A percentile compares a stretch with the other conserved stretches of the same genome.
Conservation (phyloP, 805 yeast genomes). For the Monosporozyma aerobia region DNA sequence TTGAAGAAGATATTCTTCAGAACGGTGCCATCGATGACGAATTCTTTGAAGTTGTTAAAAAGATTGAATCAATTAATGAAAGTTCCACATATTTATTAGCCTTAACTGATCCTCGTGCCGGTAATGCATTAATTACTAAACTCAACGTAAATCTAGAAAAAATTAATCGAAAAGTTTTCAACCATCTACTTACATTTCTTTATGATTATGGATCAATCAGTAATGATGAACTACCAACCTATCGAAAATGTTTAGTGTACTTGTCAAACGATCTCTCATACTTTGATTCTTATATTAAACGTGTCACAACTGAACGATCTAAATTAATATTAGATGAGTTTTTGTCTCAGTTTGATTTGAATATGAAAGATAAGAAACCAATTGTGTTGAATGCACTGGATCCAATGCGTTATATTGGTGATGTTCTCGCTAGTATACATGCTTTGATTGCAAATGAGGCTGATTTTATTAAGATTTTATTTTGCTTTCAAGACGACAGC, state of each 20-base stretch:
- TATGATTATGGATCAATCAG: conserved; percentile 20
- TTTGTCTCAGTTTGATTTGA: conserved; percentile 39
- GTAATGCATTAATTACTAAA: conserved; percentile 53
- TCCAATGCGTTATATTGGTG: conserved; percentile 76
- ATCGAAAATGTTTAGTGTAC: conserved; percentile 29
- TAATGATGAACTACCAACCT: conserved; percentile 12
- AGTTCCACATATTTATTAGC: conserved; percentile 65
- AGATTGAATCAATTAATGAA: conserved; percentile 54
- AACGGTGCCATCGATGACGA: conserved; percentile 36
- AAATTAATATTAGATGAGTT: conserved; percentile 59
- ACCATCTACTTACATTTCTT: conserved; percentile 31
- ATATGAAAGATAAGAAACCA: conserved; percentile 31
- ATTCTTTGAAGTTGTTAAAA: conserved; percentile 51
- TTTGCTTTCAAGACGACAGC: conserved; percentile 31
- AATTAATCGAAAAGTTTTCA: conserved; percentile 47
- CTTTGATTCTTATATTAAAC: conserved; percentile 51
- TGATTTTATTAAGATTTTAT: conserved; percentile 60
- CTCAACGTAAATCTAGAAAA: conserved; percentile 42
- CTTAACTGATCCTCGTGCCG: conserved; percentile 56
- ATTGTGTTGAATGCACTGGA: conserved; percentile 65
- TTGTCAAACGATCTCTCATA: conserved; percentile 37
- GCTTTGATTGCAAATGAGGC: conserved; percentile 78
- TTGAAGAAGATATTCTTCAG: conserved; percentile 54
- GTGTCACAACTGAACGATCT: conserved; percentile 63
- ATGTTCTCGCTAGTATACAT: conserved; percentile 80